Conservation (phyloP, 371 early-diverging fungal species). For the Nosema muscidifuracis region DNA sequence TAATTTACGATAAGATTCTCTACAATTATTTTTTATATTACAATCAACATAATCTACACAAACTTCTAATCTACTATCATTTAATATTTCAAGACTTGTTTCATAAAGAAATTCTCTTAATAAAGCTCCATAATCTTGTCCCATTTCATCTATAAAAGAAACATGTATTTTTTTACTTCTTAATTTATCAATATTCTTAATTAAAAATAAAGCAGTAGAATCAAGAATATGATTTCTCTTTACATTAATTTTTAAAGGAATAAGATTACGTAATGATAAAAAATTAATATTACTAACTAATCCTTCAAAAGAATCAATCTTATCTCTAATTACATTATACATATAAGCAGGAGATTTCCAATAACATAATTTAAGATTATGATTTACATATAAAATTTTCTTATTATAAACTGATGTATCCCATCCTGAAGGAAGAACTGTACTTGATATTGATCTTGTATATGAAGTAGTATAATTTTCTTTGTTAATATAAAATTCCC, state of each 20-base stretch:
- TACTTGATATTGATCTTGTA: background rate
- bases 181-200: background rate
- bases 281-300: background rate
- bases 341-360: slow-evolving; percentile 1
- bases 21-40: background rate
- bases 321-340: background rate
- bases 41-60: slow-evolving; percentile 24
- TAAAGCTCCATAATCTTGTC: slow-evolving; percentile 49
- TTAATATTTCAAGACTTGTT: slow-evolving; percentile 12
- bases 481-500: slow-evolving; percentile 4
- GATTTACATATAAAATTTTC: background rate
- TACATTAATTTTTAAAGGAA: background rate
- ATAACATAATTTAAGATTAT: background rate
- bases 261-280: background rate
- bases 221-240: background rate
- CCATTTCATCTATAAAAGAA: slow-evolving; percentile 42
- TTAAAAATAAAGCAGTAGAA: background rate
- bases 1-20: background rate
- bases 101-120: slow-evolving; percentile 40
- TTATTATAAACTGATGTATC: background rate
- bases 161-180: slow-evolving; percentile 1
- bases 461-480: slow-evolving; percentile 8
- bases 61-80: slow-evolving; percentile 19
- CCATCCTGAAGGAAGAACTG: background rate
- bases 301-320: background rate